Percentiles rank a stretch among this genome's conserved stretches.
These are phyloP conservation scores for Euphorbia schlechtendalii DNA, from an alignment of 441 rosid species.

Conservation along the genomic window DNA sequence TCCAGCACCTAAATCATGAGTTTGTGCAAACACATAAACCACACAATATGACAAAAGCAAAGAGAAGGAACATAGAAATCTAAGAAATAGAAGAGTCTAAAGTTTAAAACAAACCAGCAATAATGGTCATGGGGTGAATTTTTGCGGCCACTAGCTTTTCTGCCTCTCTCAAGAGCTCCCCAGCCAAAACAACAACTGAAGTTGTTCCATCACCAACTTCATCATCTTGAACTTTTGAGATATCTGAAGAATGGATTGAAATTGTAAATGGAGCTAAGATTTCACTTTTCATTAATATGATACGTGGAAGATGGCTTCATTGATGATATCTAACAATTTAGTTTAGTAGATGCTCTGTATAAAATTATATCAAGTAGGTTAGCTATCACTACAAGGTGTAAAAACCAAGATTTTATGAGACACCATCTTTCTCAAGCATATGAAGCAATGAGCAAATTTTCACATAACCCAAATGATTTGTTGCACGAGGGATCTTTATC, in stretches of 20 bases:
- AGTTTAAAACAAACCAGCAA: constrained; percentile 46
- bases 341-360: too few species aligned
- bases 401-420: neutral
- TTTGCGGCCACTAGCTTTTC: constrained; percentile 86
- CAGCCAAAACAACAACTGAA: constrained; percentile 96
- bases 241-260: constrained; percentile 39
- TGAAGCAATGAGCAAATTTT: neutral
- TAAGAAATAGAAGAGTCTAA: neutral
- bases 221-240: constrained; percentile 98
- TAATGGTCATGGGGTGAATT: constrained; percentile 96
- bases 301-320: neutral
- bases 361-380: too few species aligned
- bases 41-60: neutral
- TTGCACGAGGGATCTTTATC: constrained; percentile 13
- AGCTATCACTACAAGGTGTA: neutral
- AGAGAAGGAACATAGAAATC: neutral
- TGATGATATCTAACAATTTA: neutral
- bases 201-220: constrained; percentile 99
- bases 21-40: neutral
- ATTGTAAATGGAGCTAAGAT: too few species aligned
- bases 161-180: constrained; percentile 96
- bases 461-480: too few species aligned
- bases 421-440: neutral
- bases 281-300: too few species aligned
- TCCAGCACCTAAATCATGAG: neutral